Base-by-base conservation (phyloP, 192 early-diverging fungal genomes). In the Gigaspora rosea region DNA sequence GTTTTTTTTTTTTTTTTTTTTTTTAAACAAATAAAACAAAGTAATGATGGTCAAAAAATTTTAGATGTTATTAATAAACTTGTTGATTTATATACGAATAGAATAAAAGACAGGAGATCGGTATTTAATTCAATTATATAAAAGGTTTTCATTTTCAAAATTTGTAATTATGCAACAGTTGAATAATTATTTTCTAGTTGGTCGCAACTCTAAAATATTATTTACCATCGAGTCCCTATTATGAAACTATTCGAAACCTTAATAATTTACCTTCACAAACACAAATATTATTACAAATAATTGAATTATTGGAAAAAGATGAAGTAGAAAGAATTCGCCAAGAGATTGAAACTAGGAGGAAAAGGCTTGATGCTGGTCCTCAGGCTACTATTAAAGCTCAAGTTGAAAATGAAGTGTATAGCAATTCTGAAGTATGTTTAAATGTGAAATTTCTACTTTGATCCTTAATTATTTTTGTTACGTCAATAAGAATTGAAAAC, bases 361-460 rank as follows among this genome's bases (percentile, higher is more conserved):
- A 88, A 12, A 78, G 94, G 48, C 79, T 96, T 16, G 88, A 87
- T 18, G 91, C 93, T 0, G 91, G 90, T 8, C 85, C 93, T 1
- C 77, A 87, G 2, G 79, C 81, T 15, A 84, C 84, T 27, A 84
- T 96, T 32, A 82, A 86, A 22, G 75, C 80, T 1, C 84, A 89
- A 48, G 92, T 95, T 1, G 86, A 89, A 66, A 80, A 77, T 0
- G 95, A 97, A 62, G 84, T 95, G 13, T 90, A 86, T 71, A 80
- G 61, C 9, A 78, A 84, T 50, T 94, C 93, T 0, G 81, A 88
- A 54, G 75, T 90, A 81, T 27, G 22, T n/a, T 62, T 20, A 65
- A 35, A 18, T 13, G 12, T 16, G 18, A 16, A 16, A 54, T 54
- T 54, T 54, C 4, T 16, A 12, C 9, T 54, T 54, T 16, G 2